These are phyloP conservation scores for Theobroma cacao DNA, from an alignment of 345 rosid genomes.

Conservation along the genomic window DNA sequence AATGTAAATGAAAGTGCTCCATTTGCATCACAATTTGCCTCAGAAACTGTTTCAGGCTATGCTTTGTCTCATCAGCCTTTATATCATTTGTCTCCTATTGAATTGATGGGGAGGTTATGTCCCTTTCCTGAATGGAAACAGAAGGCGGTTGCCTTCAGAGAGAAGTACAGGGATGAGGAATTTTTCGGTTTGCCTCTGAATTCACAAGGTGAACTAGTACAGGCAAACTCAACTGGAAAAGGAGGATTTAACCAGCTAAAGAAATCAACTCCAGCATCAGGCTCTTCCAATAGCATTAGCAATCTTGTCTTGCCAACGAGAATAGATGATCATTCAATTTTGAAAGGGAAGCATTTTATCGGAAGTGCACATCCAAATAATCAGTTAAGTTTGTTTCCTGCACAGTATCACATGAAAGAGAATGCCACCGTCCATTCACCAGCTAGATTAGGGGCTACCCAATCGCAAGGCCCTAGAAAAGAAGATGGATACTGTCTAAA, in stretches of 20 bases:
- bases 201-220: constrained; percentile 57
- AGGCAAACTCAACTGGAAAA: constrained; percentile 28
- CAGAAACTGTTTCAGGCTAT: constrained; percentile 22
- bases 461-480: constrained; percentile 24
- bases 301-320: constrained; percentile 16
- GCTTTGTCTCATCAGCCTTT: constrained; percentile 26
- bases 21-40: constrained; percentile 18
- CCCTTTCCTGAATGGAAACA: constrained; percentile 30
- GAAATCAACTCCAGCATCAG: constrained; percentile 18
- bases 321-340: constrained; percentile 18
- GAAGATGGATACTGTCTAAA: constrained; percentile 20
- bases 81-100: constrained; percentile 23
- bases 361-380: constrained; percentile 26
- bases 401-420: constrained; percentile 21
- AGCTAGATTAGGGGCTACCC: constrained; percentile 36
- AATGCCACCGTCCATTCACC: constrained; percentile 23
- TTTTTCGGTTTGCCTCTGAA: constrained; percentile 53
- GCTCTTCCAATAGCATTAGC: constrained; percentile 25
- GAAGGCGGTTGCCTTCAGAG: constrained; percentile 24
- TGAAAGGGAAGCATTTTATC: constrained; percentile 23
- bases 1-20: constrained; percentile 21
- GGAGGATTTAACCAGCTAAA: constrained; percentile 25
- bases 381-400: constrained; percentile 29
- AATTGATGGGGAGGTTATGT: constrained; percentile 17
- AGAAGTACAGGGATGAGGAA: constrained; percentile 28